Percentiles rank a stretch among this genome's conserved stretches.
Conservation (phyloP, 257 asterid genomes). For the Echites panduratus region DNA sequence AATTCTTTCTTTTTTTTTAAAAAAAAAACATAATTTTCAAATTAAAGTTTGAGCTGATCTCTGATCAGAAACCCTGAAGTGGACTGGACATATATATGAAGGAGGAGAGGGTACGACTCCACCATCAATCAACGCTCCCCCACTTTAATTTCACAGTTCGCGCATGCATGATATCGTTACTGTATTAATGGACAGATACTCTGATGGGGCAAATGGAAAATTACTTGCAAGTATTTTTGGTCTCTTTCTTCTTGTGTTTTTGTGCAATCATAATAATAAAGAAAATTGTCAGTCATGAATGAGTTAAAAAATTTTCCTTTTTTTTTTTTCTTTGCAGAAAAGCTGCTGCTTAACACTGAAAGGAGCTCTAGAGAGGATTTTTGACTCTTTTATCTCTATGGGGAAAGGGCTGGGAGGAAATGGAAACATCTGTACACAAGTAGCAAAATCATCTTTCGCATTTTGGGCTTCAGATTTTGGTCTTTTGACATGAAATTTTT, state of each 20-base stretch:
- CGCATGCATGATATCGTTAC: background rate
- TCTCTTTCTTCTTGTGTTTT: background rate
- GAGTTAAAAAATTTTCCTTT: background rate
- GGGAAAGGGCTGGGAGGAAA: too few relatives aligned
- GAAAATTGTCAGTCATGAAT: background rate
- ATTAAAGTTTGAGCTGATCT: slow-evolving; percentile 16
- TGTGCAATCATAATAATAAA: background rate
- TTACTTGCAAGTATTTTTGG: background rate
- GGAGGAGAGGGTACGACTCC: background rate
- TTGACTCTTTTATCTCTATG: background rate
- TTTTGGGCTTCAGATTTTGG: background rate
- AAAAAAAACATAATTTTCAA: too few relatives aligned
- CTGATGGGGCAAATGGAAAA: too few relatives aligned
- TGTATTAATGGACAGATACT: too few relatives aligned
- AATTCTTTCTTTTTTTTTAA: too few relatives aligned
- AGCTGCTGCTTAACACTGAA: background rate
- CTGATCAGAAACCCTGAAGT: slow-evolving; percentile 10
- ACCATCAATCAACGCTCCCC: background rate
- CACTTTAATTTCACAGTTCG: background rate
- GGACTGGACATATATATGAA: slow-evolving; percentile 16
- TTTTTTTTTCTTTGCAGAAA: background rate
- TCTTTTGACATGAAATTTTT: background rate
- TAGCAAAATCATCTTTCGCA: background rate
- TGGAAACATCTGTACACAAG: background rate
- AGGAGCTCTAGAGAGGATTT: background rate